Percentiles rank a stretch among this genome's conserved stretches.
phyloP scores from a whole-genome alignment of 495 filamentous ascomycete genomes.

The Platismatia glauca region DNA sequence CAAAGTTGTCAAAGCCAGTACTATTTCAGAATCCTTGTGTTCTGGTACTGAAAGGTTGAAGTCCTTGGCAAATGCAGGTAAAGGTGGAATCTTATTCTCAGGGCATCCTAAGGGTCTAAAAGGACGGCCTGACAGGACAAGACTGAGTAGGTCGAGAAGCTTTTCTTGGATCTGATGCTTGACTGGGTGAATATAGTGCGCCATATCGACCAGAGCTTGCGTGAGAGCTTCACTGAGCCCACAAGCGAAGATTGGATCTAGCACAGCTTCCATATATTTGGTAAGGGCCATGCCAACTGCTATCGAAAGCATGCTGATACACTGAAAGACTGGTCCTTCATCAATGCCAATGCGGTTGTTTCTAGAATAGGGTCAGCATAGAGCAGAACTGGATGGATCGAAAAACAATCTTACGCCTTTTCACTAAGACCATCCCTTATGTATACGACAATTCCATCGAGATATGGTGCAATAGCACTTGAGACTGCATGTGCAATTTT shows the following conservation, averaged over 20 bases:
- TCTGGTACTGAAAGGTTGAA: conserved; percentile 53
- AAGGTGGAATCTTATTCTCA: conserved; percentile 51
- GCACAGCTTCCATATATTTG: conserved; percentile 92
- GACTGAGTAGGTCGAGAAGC: conserved; percentile 87
- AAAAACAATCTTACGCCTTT: conserved; percentile 50
- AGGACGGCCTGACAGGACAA: conserved; percentile 81
- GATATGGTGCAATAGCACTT: conserved; percentile 84
- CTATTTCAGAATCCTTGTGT: conserved; percentile 79
- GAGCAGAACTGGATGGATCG: conserved; percentile 6
- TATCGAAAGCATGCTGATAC: conserved; percentile 90
- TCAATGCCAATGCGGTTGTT: conserved; percentile 63
- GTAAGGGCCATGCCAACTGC: conserved; percentile 93
- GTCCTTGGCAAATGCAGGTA: conserved; percentile 78
- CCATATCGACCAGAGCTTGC: conserved; percentile 94
- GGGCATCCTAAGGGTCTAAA: conserved; percentile 90
- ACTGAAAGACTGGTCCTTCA: conserved; percentile 90
- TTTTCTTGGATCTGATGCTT: conserved; percentile 88
- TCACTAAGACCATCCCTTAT: conserved; percentile 82
- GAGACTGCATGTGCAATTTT: conserved; percentile 93
- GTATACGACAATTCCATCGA: conserved; percentile 85
- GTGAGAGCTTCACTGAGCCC: conserved; percentile 86
- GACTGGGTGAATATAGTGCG: conserved; percentile 93
- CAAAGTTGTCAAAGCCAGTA: conserved; percentile 81
- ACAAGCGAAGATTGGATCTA: conserved; percentile 95
- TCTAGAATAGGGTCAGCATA: conserved; percentile 32